These are phyloP conservation scores for Clarireedia paspali DNA, from an alignment of 2,329 filamentous ascomycete genomes.

Conservation along the genomic window DNA sequence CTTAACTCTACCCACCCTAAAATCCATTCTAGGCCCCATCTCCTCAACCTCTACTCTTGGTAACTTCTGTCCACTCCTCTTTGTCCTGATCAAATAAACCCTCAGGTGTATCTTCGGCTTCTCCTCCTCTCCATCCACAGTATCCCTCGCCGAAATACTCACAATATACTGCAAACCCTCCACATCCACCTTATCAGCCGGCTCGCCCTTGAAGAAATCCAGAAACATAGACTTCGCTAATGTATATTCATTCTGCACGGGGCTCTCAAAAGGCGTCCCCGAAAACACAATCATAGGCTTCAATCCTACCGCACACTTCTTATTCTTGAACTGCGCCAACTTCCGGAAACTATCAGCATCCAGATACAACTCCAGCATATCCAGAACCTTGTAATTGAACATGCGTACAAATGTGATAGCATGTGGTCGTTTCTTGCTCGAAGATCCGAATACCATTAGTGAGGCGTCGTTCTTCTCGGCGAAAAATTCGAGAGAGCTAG, in stretches of 20 bases:
- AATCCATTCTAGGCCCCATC: slow-evolving; percentile 91
- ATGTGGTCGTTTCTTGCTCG: slow-evolving; percentile 93
- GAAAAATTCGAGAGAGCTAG: slow-evolving; percentile 86
- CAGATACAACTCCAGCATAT: slow-evolving; percentile 89
- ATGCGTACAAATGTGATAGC: slow-evolving; percentile 74
- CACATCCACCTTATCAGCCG: slow-evolving; percentile 77
- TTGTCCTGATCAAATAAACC: slow-evolving; percentile 79
- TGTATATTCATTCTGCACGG: slow-evolving; percentile 70
- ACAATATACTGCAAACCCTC: slow-evolving; percentile 91
- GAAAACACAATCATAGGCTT: slow-evolving; percentile 90
- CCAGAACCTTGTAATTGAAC: slow-evolving; percentile 80
- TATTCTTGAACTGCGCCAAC: slow-evolving; percentile 67
- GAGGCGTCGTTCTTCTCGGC: slow-evolving; percentile 91
- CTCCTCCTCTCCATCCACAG: slow-evolving; percentile 34
- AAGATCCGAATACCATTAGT: slow-evolving; percentile 74
- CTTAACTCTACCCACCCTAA: slow-evolving; percentile 71
- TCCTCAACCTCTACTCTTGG: slow-evolving; percentile 91
- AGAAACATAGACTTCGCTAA: slow-evolving; percentile 80
- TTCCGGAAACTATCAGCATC: slow-evolving; percentile 65
- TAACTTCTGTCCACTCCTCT: slow-evolving; percentile 77
- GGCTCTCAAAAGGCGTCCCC: slow-evolving; percentile 79
- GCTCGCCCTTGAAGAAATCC: slow-evolving; percentile 84
- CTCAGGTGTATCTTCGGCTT: slow-evolving; percentile 60
- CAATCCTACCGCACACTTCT: slow-evolving; percentile 70
- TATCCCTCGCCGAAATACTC: slow-evolving; percentile 68